Base-by-base conservation (phyloP, 176 grass and related monocot genomes). In the Musa acuminata region DNA sequence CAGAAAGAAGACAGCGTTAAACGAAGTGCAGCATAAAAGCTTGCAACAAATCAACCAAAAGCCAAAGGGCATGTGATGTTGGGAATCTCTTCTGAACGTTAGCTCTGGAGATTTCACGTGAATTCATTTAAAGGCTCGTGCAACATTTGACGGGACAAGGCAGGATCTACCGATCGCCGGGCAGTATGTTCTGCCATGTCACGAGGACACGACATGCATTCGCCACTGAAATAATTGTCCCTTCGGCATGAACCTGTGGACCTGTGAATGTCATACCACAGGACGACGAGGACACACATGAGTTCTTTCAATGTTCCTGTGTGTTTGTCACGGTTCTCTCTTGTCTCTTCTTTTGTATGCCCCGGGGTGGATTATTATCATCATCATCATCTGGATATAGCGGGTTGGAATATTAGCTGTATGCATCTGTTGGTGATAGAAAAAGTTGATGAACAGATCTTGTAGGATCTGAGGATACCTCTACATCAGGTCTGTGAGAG, bases 41-140 rank as follows among this genome's bases (percentile, higher is more conserved):
- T n/a, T 60, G 16, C n/a, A 60, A 60, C n/a, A 60, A 60, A 60
- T 60, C 57, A 60, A 60, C 19, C 57, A 60, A 51, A 43, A 11
- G 48, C 67, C 67, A 70, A 21, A 70, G 14, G 16, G 48, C 67
- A 70, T 70, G 67, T 70, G 67, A 48, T 13, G 5, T 21, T 21
- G 67, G 48, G 67, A 70, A 70, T 70, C 67, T 70, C 67, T 50
- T 70, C 67, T 70, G 43, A 70, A 70, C 35, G 1, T 3, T 67
- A 29, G 64, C 24, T 16, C 64, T 43, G 71, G 11, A 73, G 71
- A 54, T 7, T 72, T 48, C 72, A 59, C 27, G 54, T 74, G 53
- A 19, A 24, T 51, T 0, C 14, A 20, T 11, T 7, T n/a, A 60
- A 60, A n/a, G 19, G 16, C 57, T n/a, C 1, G 14, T 21, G 57